Conservation (phyloP, 768 basidiomycete species). For the Austroboletus festivus region DNA sequence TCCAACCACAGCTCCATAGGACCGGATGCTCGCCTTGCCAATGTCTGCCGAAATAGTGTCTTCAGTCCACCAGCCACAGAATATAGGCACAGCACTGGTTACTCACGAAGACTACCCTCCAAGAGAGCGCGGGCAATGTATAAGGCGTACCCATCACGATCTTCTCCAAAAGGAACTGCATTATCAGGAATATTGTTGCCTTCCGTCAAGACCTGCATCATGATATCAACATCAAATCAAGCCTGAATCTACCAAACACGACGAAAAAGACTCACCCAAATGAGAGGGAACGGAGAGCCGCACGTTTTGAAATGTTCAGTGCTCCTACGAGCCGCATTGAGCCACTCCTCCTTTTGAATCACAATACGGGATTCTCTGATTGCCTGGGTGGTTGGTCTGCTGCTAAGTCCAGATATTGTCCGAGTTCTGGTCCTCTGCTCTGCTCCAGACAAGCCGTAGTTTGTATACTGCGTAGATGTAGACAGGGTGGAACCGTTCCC, state of each 20-base stretch:
- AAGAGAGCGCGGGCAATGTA: constrained; percentile 33
- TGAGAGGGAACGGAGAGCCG: constrained; percentile 30
- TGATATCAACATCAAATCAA: not conserved
- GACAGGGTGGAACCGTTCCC: no score
- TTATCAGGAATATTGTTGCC: constrained; percentile 33
- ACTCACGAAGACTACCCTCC: constrained; percentile 32
- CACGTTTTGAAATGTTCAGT: constrained; percentile 26
- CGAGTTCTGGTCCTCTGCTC: constrained; percentile 18
- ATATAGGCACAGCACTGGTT: not conserved
- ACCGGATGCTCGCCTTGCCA: constrained; percentile 33
- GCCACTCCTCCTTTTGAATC: constrained; percentile 29
- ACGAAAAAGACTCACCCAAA: constrained; percentile 32
- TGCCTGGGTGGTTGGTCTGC: constrained; percentile 15
- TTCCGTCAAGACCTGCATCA: constrained; percentile 30
- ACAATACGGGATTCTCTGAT: constrained; percentile 9
- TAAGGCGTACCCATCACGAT: constrained; percentile 25
- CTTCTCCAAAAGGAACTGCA: constrained; percentile 32
- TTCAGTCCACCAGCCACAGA: not conserved
- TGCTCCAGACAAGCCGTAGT: no score
- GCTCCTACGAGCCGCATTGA: constrained; percentile 27
- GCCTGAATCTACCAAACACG: not conserved
- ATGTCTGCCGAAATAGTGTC: constrained; percentile 23
- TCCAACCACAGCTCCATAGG: constrained; percentile 30
- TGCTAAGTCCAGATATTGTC: constrained; percentile 15
- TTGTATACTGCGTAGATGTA: no score